Evolutionary conservation across 352 stramenopile species (phyloP).

Genomic region (Peronospora belbahrii): DNA sequence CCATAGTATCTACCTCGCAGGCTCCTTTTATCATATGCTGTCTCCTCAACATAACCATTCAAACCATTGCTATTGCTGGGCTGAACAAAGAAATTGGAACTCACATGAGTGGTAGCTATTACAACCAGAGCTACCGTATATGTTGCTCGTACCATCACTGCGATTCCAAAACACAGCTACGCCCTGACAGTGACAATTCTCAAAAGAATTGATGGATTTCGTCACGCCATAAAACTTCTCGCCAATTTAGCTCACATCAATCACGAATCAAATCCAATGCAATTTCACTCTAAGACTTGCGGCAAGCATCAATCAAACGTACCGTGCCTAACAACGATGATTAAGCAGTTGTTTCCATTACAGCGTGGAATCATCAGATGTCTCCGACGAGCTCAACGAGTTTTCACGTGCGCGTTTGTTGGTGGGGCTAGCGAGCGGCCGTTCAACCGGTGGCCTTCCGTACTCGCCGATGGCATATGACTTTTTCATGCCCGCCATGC

Average conservation of each 20-base stretch:
- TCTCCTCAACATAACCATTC: too few species aligned
- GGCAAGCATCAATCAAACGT: constrained; percentile 17
- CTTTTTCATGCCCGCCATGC: constrained; percentile 86
- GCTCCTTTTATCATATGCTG: too few species aligned
- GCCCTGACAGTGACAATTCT: background rate
- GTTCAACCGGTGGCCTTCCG: constrained; percentile 12
- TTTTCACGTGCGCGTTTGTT: constrained; percentile 30
- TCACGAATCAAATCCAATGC: constrained; percentile 3
- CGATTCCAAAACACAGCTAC: too few species aligned
- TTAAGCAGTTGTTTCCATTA: background rate
- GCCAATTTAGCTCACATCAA: constrained; percentile 10
- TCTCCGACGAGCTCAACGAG: constrained; percentile 26
- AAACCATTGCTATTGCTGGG: too few species aligned
- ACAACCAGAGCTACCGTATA: too few species aligned
- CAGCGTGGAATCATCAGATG: constrained; percentile 23
- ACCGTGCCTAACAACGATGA: background rate
- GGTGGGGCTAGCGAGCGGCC: constrained; percentile 13
- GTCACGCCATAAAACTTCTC: constrained; percentile 4
- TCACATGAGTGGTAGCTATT: too few species aligned
- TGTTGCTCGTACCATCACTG: too few species aligned
- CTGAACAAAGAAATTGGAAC: too few species aligned
- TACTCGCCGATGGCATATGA: constrained; percentile 64
- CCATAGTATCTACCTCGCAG: too few species aligned
- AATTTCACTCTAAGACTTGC: too few species aligned
- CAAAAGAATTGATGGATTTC: background rate